Conservation (phyloP, 148 eudicot genomes). For the Simmondsia chinensis region DNA sequence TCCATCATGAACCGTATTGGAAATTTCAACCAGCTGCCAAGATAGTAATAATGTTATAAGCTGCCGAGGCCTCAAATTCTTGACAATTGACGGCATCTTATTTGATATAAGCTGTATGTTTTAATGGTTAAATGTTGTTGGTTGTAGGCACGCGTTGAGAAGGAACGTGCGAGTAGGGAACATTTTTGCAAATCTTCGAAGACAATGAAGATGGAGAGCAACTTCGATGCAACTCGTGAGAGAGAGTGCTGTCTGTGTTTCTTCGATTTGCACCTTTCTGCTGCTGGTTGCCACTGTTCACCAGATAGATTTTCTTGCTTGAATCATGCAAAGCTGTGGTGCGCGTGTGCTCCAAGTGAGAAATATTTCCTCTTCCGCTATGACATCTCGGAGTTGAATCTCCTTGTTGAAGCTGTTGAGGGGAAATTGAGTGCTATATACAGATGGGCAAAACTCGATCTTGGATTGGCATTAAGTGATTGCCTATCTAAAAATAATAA, state of each 20-base stretch:
- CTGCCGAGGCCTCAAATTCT: no score
- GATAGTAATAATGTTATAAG: no score
- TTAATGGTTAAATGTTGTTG: slow-evolving; percentile 4
- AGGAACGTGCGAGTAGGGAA: slow-evolving; percentile 72
- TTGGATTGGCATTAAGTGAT: slow-evolving; percentile 75
- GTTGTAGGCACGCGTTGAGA: slow-evolving; percentile 67
- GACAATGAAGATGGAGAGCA: slow-evolving; percentile 73
- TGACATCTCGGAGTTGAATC: slow-evolving; percentile 56
- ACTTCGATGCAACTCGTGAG: slow-evolving; percentile 75
- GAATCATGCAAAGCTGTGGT: slow-evolving; percentile 82
- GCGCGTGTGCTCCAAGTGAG: slow-evolving; percentile 66
- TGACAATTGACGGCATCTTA: no score
- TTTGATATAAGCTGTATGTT: no score
- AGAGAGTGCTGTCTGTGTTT: slow-evolving; percentile 89
- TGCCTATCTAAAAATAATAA: slow-evolving; percentile 35
- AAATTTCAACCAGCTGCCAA: no score
- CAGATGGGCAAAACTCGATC: slow-evolving; percentile 85
- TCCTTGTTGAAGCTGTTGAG: slow-evolving; percentile 89
- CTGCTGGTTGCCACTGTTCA: slow-evolving; percentile 88
- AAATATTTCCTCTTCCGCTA: slow-evolving; percentile 86
- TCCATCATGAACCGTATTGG: no score
- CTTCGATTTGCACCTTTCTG: slow-evolving; percentile 90
- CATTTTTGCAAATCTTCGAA: slow-evolving; percentile 64
- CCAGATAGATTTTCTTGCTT: slow-evolving; percentile 80
- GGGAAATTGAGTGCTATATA: slow-evolving; percentile 91